Evolutionary conservation across 768 basidiomycete species (phyloP), one percentile per base, ranked within the genome.

Genomic region (Postia placenta): DNA sequence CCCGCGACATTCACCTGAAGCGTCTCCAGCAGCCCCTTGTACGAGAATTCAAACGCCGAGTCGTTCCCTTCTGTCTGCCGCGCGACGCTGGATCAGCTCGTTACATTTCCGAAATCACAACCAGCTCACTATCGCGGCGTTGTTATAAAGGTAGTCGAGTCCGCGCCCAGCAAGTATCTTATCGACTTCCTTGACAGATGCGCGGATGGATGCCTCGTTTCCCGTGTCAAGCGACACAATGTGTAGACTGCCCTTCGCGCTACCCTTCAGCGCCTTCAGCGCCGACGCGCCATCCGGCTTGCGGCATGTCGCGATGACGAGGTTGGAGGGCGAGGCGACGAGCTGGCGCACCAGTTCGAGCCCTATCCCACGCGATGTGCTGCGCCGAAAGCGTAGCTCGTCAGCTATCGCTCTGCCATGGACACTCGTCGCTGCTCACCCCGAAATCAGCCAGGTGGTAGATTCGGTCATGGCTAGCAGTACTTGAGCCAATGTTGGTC

Each of bases 91-190:
- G 19, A 22, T 51, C n/a, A n/a, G n/a, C n/a, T n/a, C n/a, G 64
- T 42, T 20, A 40, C 11, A 26, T 25, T 15, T 14, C 6, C 46
- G 20, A n/a, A 20, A 38, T 23, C 20, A 37, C 4, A 11, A n/a
- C 17, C 19, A 15, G 42, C 68, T 50, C 49, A 67, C 67, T 20
- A 67, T 48, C 0, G 60, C 70, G 6, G 69, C 69, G 37, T 69
- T 71, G 58, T 71, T 73, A 47, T 70, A 51, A 19, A 73, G 56
- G 46, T 69, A 71, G 52, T 72, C 68, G 4, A 73, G 53, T 3
- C 69, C 67, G 12, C 42, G 47, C 19, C 52, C 54, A 5, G 52
- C 59, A 11, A 72, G 50, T 15, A 67, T 47, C 33, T 45, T 54
- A 23, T 54, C 59, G 20, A 65, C 59, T 3, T 48, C 30, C 23